Conservation (phyloP, 306 rosid species). For the Dalbergia cultrata region DNA sequence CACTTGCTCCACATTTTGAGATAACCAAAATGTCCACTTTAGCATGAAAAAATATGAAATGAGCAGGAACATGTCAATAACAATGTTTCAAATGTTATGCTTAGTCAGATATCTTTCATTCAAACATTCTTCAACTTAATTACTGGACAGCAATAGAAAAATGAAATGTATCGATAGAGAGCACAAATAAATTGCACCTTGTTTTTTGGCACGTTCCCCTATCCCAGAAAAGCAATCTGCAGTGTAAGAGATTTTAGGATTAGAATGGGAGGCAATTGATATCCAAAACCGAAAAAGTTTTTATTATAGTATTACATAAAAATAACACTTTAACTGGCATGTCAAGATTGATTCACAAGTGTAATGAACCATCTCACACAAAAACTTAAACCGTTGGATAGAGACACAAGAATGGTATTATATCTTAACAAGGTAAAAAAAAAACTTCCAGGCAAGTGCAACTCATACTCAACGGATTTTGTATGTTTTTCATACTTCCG, state of each 20-base stretch:
- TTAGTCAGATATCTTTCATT: neutral
- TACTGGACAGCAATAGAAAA: neutral
- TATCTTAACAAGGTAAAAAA: neutral
- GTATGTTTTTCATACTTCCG: neutral
- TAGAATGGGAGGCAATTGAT: conserved; percentile 10
- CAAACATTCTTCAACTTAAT: conserved; percentile 27
- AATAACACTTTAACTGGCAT: conserved; percentile 9
- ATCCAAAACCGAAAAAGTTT: neutral
- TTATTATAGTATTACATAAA: conserved; percentile 8
- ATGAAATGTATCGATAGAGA: conserved; percentile 1
- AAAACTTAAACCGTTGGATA: no score
- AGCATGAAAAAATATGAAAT: conserved; percentile 44
- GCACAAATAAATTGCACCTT: conserved; percentile 55
- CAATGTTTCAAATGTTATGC: conserved; percentile 9
- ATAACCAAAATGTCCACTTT: conserved; percentile 75
- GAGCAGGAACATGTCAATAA: conserved; percentile 49
- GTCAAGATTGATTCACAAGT: no score
- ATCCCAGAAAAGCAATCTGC: conserved; percentile 82
- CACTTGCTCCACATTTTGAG: conserved; percentile 86
- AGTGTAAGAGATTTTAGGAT: conserved; percentile 41
- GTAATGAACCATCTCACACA: no score
- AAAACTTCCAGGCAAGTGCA: neutral
- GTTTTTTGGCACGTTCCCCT: conserved; percentile 49
- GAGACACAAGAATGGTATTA: no score
- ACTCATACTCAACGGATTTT: neutral